Evolutionary conservation across 1,284 basidiomycete species (phyloP).

Genomic region (Cryptococcus amylolentus): DNA sequence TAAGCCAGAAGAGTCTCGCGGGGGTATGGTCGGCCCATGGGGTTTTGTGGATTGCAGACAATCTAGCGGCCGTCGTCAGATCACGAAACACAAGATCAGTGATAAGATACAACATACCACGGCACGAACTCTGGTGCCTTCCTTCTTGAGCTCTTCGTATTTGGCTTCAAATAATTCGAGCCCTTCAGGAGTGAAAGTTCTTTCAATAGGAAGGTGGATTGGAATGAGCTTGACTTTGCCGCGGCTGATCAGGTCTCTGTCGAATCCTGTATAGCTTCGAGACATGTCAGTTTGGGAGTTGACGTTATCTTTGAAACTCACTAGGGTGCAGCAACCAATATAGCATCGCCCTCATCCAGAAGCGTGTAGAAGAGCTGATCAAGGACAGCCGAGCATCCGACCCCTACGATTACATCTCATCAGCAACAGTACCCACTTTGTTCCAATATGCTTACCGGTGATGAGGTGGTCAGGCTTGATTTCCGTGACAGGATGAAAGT

Average conservation of each 20-base stretch:
- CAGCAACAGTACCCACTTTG: neutral
- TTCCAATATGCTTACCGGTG: slow-evolving; percentile 21
- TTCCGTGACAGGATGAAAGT: slow-evolving; percentile 31
- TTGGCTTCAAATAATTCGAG: slow-evolving; percentile 30
- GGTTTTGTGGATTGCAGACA: slow-evolving; percentile 52
- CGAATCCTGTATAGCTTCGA: slow-evolving; percentile 45
- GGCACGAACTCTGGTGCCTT: slow-evolving; percentile 34
- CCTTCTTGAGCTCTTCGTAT: slow-evolving; percentile 22
- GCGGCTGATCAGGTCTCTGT: slow-evolving; percentile 42
- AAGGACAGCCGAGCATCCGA: slow-evolving; percentile 37
- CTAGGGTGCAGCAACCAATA: slow-evolving; percentile 47
- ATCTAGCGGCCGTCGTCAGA: slow-evolving; percentile 22
- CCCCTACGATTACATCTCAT: slow-evolving; percentile 14
- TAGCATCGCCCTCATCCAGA: slow-evolving; percentile 49
- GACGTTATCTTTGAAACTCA: slow-evolving; percentile 18
- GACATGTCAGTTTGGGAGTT: slow-evolving; percentile 5
- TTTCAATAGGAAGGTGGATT: slow-evolving; percentile 38
- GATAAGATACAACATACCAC: slow-evolving; percentile 24
- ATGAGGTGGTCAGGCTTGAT: slow-evolving; percentile 43
- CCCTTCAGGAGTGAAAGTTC: slow-evolving; percentile 25
- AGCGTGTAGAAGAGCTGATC: slow-evolving; percentile 50
- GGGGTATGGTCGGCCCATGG: slow-evolving; percentile 47
- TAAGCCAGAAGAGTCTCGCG: slow-evolving; percentile 50
- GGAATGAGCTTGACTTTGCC: slow-evolving; percentile 35
- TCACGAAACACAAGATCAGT: neutral